phyloP scores from a whole-genome alignment of 2,329 filamentous ascomycete species.

The Ascochyta viciae-villosae region DNA sequence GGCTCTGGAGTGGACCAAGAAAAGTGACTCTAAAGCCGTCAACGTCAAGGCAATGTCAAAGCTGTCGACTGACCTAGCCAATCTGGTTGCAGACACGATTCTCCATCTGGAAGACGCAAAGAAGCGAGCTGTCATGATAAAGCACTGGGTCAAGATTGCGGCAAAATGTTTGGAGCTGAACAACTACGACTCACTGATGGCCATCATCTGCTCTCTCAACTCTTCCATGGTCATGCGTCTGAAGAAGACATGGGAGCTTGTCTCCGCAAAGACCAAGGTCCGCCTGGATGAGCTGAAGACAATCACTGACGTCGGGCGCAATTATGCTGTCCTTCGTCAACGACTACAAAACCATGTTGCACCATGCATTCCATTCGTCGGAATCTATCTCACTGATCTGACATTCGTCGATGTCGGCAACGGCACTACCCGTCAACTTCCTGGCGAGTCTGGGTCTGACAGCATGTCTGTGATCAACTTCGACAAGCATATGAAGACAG shows the following conservation, averaged over 20 bases:
- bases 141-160: conserved; percentile 98
- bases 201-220: conserved; percentile 93
- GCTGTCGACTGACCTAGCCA: conserved; percentile 89
- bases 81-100: conserved; percentile 92
- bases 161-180: conserved; percentile 85
- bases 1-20: conserved; percentile 93
- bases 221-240: conserved; percentile 89
- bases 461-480: conserved; percentile 90
- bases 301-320: conserved; percentile 89
- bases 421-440: conserved; percentile 79
- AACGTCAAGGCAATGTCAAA: conserved; percentile 96
- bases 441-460: conserved; percentile 63
- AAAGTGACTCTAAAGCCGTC: conserved; percentile 75
- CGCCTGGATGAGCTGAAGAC: conserved; percentile 78
- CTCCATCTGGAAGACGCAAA: conserved; percentile 88
- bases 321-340: conserved; percentile 85
- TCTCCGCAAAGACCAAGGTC: conserved; percentile 83
- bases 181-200: conserved; percentile 97
- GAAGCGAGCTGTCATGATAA: conserved; percentile 87
- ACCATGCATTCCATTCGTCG: conserved; percentile 92
- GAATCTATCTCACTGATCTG: conserved; percentile 94
- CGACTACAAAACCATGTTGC: conserved; percentile 85
- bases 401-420: conserved; percentile 97
- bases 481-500: conserved; percentile 93
- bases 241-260: conserved; percentile 88